A percentile compares a stretch with the other conserved stretches of the same genome.
Evolutionary conservation across 257 asterid species (phyloP).

Genomic region (Prunella vulgaris): DNA sequence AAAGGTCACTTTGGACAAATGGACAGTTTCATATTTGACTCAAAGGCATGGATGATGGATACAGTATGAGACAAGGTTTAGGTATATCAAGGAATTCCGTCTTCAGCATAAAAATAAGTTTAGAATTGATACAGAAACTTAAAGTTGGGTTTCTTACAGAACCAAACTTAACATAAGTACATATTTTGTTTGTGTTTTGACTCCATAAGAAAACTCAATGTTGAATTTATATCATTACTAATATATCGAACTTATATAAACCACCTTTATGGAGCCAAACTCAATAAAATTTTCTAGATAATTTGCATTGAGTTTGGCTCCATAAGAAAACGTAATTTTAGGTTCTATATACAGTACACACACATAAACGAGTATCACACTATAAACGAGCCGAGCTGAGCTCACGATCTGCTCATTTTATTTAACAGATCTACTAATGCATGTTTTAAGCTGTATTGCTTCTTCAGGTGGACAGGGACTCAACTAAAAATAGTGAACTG

Average conservation of each 20-base stretch:
- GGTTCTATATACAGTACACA: neutral
- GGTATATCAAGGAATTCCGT: neutral
- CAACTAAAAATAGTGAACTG: neutral
- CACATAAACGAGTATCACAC: no score
- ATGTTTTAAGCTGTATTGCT: neutral
- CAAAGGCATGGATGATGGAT: neutral
- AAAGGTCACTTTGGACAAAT: neutral
- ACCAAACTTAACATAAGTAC: neutral
- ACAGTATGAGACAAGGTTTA: neutral
- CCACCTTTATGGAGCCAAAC: neutral
- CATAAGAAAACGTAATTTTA: neutral
- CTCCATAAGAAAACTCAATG: neutral
- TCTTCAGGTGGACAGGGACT: neutral
- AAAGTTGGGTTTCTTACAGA: neutral
- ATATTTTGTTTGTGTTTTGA: neutral
- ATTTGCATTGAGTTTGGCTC: neutral
- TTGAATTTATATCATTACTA: neutral
- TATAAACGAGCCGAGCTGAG: no score
- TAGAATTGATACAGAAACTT: neutral
- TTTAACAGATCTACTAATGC: no score
- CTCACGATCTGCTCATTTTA: no score
- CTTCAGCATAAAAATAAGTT: neutral
- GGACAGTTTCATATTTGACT: neutral
- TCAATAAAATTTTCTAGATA: neutral
- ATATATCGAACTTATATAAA: neutral